Conservation (phyloP, 179 eudicot genomes). For the Gypsophila paniculata region DNA sequence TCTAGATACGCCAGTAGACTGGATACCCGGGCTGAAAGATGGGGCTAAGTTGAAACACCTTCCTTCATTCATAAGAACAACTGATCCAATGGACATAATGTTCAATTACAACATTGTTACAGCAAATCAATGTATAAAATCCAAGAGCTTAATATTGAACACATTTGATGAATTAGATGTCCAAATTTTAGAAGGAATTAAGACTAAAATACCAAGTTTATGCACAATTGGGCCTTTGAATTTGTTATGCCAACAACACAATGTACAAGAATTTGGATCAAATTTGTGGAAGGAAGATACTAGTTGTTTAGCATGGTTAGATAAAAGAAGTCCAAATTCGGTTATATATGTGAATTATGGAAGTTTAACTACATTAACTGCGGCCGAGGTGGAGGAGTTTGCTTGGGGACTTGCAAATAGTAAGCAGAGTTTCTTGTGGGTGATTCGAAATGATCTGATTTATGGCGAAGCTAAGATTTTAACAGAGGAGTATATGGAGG, state of each 20-base stretch:
- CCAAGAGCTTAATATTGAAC: conserved; percentile 19
- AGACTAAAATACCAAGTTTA: conserved; percentile 6
- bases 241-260: conserved; percentile 13
- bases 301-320: conserved; percentile 43
- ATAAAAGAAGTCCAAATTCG: conserved; percentile 35
- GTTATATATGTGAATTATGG: conserved; percentile 51
- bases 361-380: conserved; percentile 38
- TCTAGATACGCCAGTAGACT: conserved; percentile 26
- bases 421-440: conserved; percentile 43
- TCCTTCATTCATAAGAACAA: conserved; percentile 26
- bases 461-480: conserved; percentile 18
- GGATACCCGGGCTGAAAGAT: conserved; percentile 22
- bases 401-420: conserved; percentile 61
- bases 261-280: neutral
- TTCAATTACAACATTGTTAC: conserved; percentile 9
- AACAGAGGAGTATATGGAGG: conserved; percentile 29
- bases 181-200: conserved; percentile 16
- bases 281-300: conserved; percentile 40
- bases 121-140: neutral
- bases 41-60: conserved; percentile 28
- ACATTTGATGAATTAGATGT: conserved; percentile 25
- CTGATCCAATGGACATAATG: conserved; percentile 12
- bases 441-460: conserved; percentile 34
- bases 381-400: conserved; percentile 36
- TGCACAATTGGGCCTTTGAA: conserved; percentile 29